These are phyloP conservation scores for Ganoderma sinense DNA, from an alignment of 1,284 basidiomycete species.

Conservation along the genomic window DNA sequence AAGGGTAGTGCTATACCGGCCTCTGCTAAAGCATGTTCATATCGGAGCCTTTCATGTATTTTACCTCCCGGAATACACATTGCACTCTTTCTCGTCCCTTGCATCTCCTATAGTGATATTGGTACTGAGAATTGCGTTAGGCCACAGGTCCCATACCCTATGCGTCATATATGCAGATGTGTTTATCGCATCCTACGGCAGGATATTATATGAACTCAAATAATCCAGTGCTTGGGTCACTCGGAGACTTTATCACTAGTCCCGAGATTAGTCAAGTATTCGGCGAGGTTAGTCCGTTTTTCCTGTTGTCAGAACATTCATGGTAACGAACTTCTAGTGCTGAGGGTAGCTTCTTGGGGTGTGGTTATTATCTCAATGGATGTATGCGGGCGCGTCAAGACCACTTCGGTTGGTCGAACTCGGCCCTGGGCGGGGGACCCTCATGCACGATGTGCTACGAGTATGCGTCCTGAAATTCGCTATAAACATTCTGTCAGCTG, in stretches of 20 bases:
- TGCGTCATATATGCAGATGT: slow-evolving; percentile 89
- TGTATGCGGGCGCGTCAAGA: slow-evolving; percentile 57
- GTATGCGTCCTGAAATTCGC: slow-evolving; percentile 52
- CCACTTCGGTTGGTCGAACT: slow-evolving; percentile 87
- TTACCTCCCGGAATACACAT: not conserved
- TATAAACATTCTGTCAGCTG: not conserved
- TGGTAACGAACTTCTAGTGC: slow-evolving; percentile 47
- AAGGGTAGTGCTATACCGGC: not conserved
- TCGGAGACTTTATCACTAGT: slow-evolving; percentile 96
- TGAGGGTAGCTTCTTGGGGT: slow-evolving; percentile 77
- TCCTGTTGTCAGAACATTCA: not conserved
- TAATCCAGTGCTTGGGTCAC: slow-evolving; percentile 83
- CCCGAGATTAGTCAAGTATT: slow-evolving; percentile 98
- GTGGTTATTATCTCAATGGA: slow-evolving; percentile 89
- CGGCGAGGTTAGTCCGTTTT: slow-evolving; percentile 78
- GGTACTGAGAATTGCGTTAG: slow-evolving; percentile 46
- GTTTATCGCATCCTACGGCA: slow-evolving; percentile 84
- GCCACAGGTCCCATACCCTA: slow-evolving; percentile 88
- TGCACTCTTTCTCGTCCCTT: not conserved
- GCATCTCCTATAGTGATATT: not conserved
- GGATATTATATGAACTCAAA: slow-evolving; percentile 88
- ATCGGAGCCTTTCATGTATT: not conserved
- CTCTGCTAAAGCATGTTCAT: not conserved
- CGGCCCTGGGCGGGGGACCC: slow-evolving; percentile 93
- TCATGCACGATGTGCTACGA: slow-evolving; percentile 91